Evolutionary conservation across 148 eudicot species (phyloP).

Genomic region (Camellia lanceoleosa): DNA sequence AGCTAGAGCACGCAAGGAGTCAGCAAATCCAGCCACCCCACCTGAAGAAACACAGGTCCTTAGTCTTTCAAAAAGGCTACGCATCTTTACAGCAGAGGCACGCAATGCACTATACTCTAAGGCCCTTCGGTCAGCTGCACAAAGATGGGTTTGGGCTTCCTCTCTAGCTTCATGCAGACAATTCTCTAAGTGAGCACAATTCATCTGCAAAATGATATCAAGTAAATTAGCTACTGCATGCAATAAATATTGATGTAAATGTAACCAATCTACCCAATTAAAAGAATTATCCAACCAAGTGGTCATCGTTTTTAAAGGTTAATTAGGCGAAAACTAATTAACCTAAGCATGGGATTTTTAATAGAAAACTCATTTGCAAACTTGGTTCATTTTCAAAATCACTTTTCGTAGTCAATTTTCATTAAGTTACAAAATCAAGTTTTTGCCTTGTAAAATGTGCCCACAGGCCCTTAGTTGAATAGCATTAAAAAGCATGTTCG

Average conservation of each 20-base stretch:
- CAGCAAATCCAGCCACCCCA: conserved; percentile 69
- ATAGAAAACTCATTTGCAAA: too few species aligned
- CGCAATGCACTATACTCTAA: conserved; percentile 80
- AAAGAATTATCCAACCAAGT: too few species aligned
- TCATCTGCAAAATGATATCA: conserved; percentile 58
- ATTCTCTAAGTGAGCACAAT: conserved; percentile 93
- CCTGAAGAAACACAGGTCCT: conserved; percentile 61
- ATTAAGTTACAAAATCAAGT: too few species aligned
- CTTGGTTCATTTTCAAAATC: too few species aligned
- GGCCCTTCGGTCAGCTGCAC: conserved; percentile 91
- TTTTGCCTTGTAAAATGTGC: too few species aligned
- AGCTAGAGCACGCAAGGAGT: conserved; percentile 68
- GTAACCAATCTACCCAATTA: too few species aligned
- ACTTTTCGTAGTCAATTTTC: too few species aligned
- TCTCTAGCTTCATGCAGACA: conserved; percentile 91
- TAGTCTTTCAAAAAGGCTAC: conserved; percentile 74
- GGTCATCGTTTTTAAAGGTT: too few species aligned
- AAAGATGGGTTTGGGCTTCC: conserved; percentile 95
- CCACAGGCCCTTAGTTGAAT: too few species aligned
- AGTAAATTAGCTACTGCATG: neutral
- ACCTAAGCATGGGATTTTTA: too few species aligned
- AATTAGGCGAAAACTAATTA: too few species aligned
- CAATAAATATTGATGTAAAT: neutral
- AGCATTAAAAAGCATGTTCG: too few species aligned
- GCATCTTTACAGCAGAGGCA: conserved; percentile 82